phyloP scores from a whole-genome alignment of 2,329 filamentous ascomycete species.

The Dactylellina cionopaga region DNA sequence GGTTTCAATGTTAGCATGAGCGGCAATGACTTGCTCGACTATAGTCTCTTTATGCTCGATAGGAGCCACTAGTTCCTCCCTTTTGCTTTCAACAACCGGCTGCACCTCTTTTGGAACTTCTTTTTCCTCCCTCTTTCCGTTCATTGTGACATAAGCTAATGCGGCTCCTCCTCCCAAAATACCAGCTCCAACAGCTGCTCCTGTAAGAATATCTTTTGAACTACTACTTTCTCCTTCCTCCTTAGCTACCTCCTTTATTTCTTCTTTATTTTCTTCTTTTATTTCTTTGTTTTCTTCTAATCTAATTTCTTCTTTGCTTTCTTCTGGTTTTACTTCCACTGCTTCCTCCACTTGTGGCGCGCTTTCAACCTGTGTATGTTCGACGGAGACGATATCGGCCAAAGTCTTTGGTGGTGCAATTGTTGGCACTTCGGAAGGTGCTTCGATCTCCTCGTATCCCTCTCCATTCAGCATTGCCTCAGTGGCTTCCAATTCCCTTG shows the following conservation, averaged over 20 bases:
- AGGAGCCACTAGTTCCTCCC: slow-evolving; percentile 9
- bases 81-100: slow-evolving; percentile 15
- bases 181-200: slow-evolving; percentile 42
- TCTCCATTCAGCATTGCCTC: slow-evolving; percentile 32
- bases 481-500: slow-evolving; percentile 40
- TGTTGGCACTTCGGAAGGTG: slow-evolving; percentile 21
- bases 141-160: slow-evolving; percentile 35
- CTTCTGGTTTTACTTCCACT: neutral
- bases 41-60: slow-evolving; percentile 22
- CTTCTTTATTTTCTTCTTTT: slow-evolving; percentile 31
- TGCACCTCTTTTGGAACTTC: slow-evolving; percentile 25
- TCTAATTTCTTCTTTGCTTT: slow-evolving; percentile 37
- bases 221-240: slow-evolving; percentile 28
- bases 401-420: slow-evolving; percentile 40
- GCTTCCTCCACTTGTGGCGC: neutral
- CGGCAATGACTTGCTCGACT: slow-evolving; percentile 24
- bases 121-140: slow-evolving; percentile 28
- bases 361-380: neutral
- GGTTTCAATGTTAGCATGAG: slow-evolving; percentile 35
- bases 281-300: slow-evolving; percentile 43
- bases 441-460: slow-evolving; percentile 3
- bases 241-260: slow-evolving; percentile 20
- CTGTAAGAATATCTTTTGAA: slow-evolving; percentile 28
- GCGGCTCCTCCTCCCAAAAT: slow-evolving; percentile 31
- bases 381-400: slow-evolving; percentile 29